Evolutionary conservation across 257 asterid species (phyloP).

Genomic region (Solanum pimpinellifolium): DNA sequence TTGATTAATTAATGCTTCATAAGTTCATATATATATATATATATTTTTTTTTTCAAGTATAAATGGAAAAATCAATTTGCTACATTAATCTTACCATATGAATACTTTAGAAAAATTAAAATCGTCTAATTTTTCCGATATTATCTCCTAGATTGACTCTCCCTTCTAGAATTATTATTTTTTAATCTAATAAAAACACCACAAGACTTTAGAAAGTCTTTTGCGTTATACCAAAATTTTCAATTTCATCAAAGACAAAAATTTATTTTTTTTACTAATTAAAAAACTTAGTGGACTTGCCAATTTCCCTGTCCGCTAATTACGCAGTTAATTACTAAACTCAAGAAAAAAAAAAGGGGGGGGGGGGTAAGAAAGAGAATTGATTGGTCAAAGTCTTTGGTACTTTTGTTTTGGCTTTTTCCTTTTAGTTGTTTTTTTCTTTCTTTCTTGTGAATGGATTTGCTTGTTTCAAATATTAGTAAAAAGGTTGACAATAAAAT

Average conservation of each 20-base stretch:
- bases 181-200: neutral
- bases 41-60: neutral
- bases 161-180: neutral
- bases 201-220: neutral
- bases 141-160: neutral
- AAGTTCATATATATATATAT: neutral
- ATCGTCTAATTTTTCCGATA: neutral
- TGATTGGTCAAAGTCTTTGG: conserved; percentile 33
- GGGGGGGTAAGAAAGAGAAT: neutral
- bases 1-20: neutral
- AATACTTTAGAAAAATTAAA: neutral
- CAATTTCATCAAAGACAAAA: neutral
- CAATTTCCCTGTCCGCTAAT: conserved; percentile 28
- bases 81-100: neutral
- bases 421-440: neutral
- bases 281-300: neutral
- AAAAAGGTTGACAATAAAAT: neutral
- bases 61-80: neutral
- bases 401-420: neutral
- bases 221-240: neutral
- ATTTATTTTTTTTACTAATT: neutral
- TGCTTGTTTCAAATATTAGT: neutral
- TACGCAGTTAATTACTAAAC: conserved; percentile 27
- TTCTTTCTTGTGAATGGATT: neutral
- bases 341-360: conserved; percentile 2